Conservation (phyloP, 768 basidiomycete species). For the Tremella mesenterica region DNA sequence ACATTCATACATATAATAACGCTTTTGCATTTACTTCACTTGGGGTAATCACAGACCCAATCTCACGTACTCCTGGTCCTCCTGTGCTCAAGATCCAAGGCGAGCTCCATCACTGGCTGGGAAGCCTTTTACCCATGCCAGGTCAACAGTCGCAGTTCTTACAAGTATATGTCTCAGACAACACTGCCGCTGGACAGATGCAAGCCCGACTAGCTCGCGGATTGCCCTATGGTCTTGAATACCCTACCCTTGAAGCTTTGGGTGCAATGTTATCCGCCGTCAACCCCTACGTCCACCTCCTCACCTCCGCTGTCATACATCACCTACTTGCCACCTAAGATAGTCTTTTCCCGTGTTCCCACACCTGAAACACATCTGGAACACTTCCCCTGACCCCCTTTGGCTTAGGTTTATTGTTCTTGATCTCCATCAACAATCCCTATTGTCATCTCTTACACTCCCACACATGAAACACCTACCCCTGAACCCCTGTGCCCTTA, state of each 20-base stretch:
- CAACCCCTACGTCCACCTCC: neutral
- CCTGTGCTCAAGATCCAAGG: constrained; percentile 9
- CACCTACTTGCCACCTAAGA: too few species aligned
- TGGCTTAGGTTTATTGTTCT: too few species aligned
- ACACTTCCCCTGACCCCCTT: too few species aligned
- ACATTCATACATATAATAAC: too few species aligned
- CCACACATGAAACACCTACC: too few species aligned
- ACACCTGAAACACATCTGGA: too few species aligned
- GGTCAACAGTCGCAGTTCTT: constrained; percentile 1
- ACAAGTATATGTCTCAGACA: constrained; percentile 14
- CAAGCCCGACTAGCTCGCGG: neutral
- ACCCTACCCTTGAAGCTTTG: neutral
- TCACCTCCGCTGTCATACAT: neutral
- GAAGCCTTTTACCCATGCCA: neutral
- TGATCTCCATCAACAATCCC: too few species aligned
- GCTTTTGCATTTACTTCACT: too few species aligned
- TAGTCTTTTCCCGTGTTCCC: too few species aligned
- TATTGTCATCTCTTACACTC: too few species aligned
- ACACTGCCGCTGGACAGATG: neutral
- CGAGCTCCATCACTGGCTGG: constrained; percentile 10
- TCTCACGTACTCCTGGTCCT: neutral
- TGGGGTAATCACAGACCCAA: too few species aligned
- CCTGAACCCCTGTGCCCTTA: too few species aligned
- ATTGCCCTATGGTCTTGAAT: neutral
- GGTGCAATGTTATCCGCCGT: neutral